Percentiles rank a stretch among this genome's conserved stretches.
These are phyloP conservation scores for Cladosporium sp. DNA, from an alignment of 2,329 filamentous ascomycete genomes.

Conservation along the genomic window DNA sequence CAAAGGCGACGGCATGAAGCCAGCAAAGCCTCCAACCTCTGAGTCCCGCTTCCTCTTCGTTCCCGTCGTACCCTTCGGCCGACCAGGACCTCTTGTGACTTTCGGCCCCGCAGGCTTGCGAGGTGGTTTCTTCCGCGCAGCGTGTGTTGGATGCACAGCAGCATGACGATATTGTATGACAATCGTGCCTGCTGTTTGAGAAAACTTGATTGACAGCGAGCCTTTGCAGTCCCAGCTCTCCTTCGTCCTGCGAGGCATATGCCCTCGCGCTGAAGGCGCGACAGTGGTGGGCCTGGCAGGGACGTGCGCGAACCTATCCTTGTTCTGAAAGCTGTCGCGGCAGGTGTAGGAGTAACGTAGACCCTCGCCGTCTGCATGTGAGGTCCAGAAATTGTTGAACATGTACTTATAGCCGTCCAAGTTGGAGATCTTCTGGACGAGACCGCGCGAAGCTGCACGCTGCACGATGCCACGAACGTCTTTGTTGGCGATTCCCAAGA, in stretches of 20 bases:
- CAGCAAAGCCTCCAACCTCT: neutral
- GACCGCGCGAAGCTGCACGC: slow-evolving; percentile 43
- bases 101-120: slow-evolving; percentile 18
- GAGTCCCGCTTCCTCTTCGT: neutral
- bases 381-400: slow-evolving; percentile 49
- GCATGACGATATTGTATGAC: slow-evolving; percentile 46
- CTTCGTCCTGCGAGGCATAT: slow-evolving; percentile 18
- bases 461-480: slow-evolving; percentile 43
- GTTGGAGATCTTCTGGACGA: slow-evolving; percentile 41
- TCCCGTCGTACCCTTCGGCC: neutral
- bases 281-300: slow-evolving; percentile 27
- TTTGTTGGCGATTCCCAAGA: slow-evolving; percentile 30
- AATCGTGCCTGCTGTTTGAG: slow-evolving; percentile 36
- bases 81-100: neutral
- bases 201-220: slow-evolving; percentile 46
- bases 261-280: neutral
- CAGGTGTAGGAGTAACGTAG: slow-evolving; percentile 48
- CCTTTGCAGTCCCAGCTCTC: slow-evolving; percentile 47
- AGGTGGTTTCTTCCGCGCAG: slow-evolving; percentile 39
- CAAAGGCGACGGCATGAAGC: neutral
- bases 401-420: slow-evolving; percentile 46
- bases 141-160: slow-evolving; percentile 44
- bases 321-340: slow-evolving; percentile 49
- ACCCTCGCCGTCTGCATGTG: slow-evolving; percentile 39
- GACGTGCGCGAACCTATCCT: slow-evolving; percentile 45